Percentiles rank a stretch among this genome's conserved stretches.
phyloP scores from a whole-genome alignment of 139 green algal genomes.

The Desmodesmus armatus region DNA sequence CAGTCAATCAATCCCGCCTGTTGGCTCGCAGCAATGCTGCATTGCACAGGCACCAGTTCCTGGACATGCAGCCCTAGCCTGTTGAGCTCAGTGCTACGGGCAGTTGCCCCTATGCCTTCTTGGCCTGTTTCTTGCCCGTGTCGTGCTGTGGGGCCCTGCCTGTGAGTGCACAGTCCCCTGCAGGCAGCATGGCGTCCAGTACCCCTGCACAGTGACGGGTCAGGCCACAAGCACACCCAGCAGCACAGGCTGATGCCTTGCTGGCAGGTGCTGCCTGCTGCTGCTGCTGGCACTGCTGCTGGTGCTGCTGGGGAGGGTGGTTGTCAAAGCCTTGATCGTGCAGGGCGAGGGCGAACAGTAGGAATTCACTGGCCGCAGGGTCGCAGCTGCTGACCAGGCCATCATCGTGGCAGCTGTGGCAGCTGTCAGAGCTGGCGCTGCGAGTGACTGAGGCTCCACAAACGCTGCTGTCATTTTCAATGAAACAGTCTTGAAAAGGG shows the following conservation, averaged over 20 bases:
- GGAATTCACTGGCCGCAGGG: constrained; percentile 26
- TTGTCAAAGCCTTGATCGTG: too few species aligned
- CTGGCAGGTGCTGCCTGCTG: not conserved
- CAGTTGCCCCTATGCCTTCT: not conserved
- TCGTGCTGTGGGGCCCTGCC: not conserved
- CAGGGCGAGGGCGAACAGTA: not conserved
- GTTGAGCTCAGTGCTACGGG: not conserved
- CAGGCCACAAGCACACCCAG: too few species aligned
- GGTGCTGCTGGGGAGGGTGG: not conserved
- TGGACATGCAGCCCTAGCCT: not conserved
- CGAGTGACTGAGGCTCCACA: too few species aligned
- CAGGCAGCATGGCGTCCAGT: too few species aligned
- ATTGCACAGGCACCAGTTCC: not conserved
- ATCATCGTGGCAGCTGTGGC: constrained; percentile 2
- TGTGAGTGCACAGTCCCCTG: not conserved
- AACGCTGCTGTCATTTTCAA: not conserved
- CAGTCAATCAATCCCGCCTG: not conserved
- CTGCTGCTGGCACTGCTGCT: not conserved
- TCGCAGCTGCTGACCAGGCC: constrained; percentile 2
- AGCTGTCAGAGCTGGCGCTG: not conserved
- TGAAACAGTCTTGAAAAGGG: not conserved
- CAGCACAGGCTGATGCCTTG: not conserved
- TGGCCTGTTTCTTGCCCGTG: not conserved
- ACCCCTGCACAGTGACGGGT: too few species aligned
- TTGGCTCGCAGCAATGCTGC: not conserved